Evolutionary conservation across 129 eudicot species (phyloP).

Genomic region (Deinandra increscens): DNA sequence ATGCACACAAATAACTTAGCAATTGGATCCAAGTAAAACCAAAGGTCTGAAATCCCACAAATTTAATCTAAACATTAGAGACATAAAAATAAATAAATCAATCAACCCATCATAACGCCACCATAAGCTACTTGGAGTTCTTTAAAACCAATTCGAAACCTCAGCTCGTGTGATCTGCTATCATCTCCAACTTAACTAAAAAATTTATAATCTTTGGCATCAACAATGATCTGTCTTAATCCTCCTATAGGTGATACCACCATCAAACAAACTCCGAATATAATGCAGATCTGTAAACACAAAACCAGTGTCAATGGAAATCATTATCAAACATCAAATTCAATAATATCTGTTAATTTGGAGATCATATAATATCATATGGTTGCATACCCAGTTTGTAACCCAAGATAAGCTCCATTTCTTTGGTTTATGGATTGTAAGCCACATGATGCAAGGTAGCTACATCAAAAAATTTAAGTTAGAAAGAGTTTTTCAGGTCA

Average conservation of each 20-base stretch:
- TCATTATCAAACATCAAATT: not conserved
- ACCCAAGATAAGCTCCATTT: constrained; percentile 63
- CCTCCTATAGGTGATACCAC: constrained; percentile 39
- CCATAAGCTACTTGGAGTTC: constrained; percentile 29
- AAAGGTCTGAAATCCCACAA: constrained; percentile 15
- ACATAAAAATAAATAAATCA: constrained; percentile 5
- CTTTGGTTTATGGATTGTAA: constrained; percentile 64
- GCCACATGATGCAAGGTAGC: constrained; percentile 95
- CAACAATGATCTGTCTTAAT: constrained; percentile 30
- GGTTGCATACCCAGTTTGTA: constrained; percentile 65
- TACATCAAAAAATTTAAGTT: constrained; percentile 24
- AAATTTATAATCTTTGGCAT: constrained; percentile 25
- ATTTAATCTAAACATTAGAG: constrained; percentile 3
- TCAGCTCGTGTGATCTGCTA: constrained; percentile 13
- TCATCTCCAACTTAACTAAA: constrained; percentile 11
- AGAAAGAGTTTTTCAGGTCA: not conserved
- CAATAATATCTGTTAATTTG: not conserved
- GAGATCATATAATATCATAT: not conserved
- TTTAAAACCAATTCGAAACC: constrained; percentile 18
- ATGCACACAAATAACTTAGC: constrained; percentile 2
- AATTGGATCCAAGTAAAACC: not conserved
- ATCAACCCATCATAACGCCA: constrained; percentile 14
- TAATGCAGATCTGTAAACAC: constrained; percentile 25
- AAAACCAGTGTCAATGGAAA: not conserved
- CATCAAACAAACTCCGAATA: constrained; percentile 27